Evolutionary conservation across 2,329 filamentous ascomycete species (phyloP).

Genomic region (Calonectria ilicicola): DNA sequence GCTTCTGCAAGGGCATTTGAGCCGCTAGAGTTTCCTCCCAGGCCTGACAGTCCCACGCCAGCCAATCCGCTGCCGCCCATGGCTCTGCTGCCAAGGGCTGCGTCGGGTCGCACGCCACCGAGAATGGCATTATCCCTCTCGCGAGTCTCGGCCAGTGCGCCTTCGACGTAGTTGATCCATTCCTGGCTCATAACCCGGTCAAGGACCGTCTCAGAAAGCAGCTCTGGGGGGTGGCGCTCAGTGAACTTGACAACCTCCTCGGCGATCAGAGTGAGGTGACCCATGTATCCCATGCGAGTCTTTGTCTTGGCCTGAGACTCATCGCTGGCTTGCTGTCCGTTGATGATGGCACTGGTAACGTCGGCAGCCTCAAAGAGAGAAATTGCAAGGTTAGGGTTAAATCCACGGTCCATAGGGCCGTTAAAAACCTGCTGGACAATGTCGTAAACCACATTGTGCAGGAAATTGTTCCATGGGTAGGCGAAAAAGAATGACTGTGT

Average conservation of each 20-base stretch:
- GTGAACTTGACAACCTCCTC: constrained; percentile 99
- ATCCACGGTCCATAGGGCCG: constrained; percentile 95
- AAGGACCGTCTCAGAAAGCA: constrained; percentile 84
- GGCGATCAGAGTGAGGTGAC: constrained; percentile 94
- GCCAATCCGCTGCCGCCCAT: constrained; percentile 60
- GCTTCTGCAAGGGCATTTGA: constrained; percentile 83
- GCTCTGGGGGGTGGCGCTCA: constrained; percentile 89
- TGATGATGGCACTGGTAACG: constrained; percentile 91
- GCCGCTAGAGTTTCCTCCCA: constrained; percentile 55
- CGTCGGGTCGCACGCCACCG: constrained; percentile 92
- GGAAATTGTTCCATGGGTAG: constrained; percentile 99
- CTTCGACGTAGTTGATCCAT: constrained; percentile 96
- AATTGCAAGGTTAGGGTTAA: constrained; percentile 88
- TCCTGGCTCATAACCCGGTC: constrained; percentile 89
- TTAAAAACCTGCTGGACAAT: constrained; percentile 99
- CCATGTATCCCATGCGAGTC: constrained; percentile 98
- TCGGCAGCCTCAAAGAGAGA: constrained; percentile 93
- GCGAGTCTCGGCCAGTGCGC: constrained; percentile 90
- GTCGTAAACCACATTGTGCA: constrained; percentile 99
- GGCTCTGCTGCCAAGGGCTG: constrained; percentile 83
- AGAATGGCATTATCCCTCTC: constrained; percentile 99
- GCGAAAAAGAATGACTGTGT: constrained; percentile 93
- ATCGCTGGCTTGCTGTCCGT: constrained; percentile 89
- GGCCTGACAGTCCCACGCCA: constrained; percentile 61
- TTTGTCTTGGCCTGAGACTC: constrained; percentile 84